Percentiles rank a stretch among this genome's conserved stretches.
Conservation (phyloP, 805 yeast species). For the Candida coleopterorum region DNA sequence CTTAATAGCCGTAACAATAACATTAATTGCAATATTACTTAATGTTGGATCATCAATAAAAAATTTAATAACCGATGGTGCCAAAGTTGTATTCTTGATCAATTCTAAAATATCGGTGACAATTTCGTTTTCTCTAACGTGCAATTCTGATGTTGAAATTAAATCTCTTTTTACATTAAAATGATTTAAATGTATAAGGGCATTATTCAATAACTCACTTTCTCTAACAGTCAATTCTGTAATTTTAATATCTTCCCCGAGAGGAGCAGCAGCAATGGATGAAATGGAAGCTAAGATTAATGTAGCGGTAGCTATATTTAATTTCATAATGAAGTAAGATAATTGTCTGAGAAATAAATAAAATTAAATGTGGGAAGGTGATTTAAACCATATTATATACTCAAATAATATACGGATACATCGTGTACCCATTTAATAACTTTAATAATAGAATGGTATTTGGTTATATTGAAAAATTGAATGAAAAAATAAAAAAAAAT, state of each 20-base stretch:
- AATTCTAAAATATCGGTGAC: slow-evolving; percentile 37
- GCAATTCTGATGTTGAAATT: slow-evolving; percentile 19
- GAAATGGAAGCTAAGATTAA: slow-evolving; percentile 16
- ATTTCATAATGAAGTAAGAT: slow-evolving; percentile 16
- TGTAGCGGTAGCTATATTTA: slow-evolving; percentile 19
- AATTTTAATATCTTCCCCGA: slow-evolving; percentile 6
- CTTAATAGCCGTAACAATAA: slow-evolving; percentile 25
- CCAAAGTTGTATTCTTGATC: slow-evolving; percentile 32
- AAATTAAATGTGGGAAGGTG: not conserved
- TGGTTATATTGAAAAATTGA: no score
- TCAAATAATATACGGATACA: not conserved
- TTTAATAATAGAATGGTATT: no score
- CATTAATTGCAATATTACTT: slow-evolving; percentile 23
- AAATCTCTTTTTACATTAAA: slow-evolving; percentile 27
- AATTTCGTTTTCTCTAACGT: slow-evolving; percentile 34
- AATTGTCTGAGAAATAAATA: not conserved
- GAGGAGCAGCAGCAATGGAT: slow-evolving; percentile 24
- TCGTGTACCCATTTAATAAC: no score
- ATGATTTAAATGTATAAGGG: slow-evolving; percentile 24
- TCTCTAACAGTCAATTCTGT: slow-evolving; percentile 19
- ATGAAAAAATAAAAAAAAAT: not conserved
- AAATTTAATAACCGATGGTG: slow-evolving; percentile 30
- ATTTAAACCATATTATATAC: not conserved
- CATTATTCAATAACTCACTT: slow-evolving; percentile 18
- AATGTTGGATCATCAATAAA: slow-evolving; percentile 29